A percentile compares a stretch with the other conserved stretches of the same genome.
These are phyloP conservation scores for Podospora australis DNA, from an alignment of 495 filamentous ascomycete species.

Conservation along the genomic window DNA sequence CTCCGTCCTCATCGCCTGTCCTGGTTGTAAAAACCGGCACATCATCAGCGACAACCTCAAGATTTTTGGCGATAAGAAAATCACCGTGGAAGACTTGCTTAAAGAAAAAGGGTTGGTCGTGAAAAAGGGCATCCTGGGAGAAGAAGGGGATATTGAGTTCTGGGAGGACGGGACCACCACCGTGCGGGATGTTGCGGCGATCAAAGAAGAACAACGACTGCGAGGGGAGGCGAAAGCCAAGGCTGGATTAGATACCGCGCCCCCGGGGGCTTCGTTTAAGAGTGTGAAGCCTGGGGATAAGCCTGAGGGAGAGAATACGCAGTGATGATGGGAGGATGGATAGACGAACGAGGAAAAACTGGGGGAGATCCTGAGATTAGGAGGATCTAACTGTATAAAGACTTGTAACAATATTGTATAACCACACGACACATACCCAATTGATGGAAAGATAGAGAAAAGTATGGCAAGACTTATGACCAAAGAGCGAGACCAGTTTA, in stretches of 20 bases:
- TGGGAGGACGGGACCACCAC: constrained; percentile 56
- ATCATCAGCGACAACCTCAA: constrained; percentile 85
- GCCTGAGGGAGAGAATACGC: not conserved
- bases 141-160: constrained; percentile 59
- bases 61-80: constrained; percentile 61
- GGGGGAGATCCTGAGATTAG: no score
- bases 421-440: no score
- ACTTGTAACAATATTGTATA: no score
- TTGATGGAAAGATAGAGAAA: no score
- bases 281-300: constrained; percentile 13
- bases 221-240: not conserved
- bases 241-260: constrained; percentile 3
- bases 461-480: not conserved
- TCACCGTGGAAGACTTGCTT: constrained; percentile 69
- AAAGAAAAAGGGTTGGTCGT: constrained; percentile 57
- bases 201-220: not conserved
- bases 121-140: constrained; percentile 51
- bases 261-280: constrained; percentile 25
- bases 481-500: not conserved
- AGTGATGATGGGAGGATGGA: not conserved
- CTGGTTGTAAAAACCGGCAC: constrained; percentile 75
- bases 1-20: constrained; percentile 81
- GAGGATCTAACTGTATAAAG: no score
- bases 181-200: constrained; percentile 4
- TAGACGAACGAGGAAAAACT: no score